Evolutionary conservation across 2,329 filamentous ascomycete genomes (phyloP).

Genomic region (Penicillium freii): DNA sequence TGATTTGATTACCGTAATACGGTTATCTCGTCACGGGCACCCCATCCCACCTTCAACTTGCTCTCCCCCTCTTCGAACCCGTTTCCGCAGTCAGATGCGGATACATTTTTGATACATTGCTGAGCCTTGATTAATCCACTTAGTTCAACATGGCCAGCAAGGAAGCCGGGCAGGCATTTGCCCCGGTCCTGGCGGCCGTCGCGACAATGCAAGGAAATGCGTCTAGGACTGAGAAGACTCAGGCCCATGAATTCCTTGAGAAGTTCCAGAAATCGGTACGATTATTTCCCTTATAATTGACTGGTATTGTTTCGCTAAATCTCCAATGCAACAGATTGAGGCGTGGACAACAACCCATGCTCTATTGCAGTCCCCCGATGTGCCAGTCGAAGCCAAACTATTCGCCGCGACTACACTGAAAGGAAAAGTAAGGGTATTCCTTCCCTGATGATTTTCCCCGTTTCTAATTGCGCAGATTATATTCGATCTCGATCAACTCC

Average conservation of each 20-base stretch:
- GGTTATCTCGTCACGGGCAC: slow-evolving; percentile 22
- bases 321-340: slow-evolving; percentile 60
- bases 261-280: slow-evolving; percentile 96
- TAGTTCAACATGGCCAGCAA: slow-evolving; percentile 63
- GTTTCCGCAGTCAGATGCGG: slow-evolving; percentile 1
- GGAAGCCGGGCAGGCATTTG: slow-evolving; percentile 69
- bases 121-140: slow-evolving; percentile 8
- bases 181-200: slow-evolving; percentile 82
- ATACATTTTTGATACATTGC: slow-evolving; percentile 8
- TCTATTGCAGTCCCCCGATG: slow-evolving; percentile 73
- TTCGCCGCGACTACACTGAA: slow-evolving; percentile 97
- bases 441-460: neutral
- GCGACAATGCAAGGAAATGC: slow-evolving; percentile 84
- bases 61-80: slow-evolving; percentile 11
- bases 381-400: slow-evolving; percentile 80
- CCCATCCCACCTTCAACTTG: slow-evolving; percentile 26
- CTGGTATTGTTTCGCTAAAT: slow-evolving; percentile 19
- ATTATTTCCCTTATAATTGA: slow-evolving; percentile 17
- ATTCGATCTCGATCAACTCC: slow-evolving; percentile 89
- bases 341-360: slow-evolving; percentile 88
- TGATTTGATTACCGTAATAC: slow-evolving; percentile 26
- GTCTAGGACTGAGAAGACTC: slow-evolving; percentile 77
- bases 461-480: slow-evolving; percentile 67
- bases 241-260: slow-evolving; percentile 87
- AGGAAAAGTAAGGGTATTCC: slow-evolving; percentile 73